These are phyloP conservation scores for Trametes meyenii DNA, from an alignment of 768 basidiomycete genomes.

Conservation along the genomic window DNA sequence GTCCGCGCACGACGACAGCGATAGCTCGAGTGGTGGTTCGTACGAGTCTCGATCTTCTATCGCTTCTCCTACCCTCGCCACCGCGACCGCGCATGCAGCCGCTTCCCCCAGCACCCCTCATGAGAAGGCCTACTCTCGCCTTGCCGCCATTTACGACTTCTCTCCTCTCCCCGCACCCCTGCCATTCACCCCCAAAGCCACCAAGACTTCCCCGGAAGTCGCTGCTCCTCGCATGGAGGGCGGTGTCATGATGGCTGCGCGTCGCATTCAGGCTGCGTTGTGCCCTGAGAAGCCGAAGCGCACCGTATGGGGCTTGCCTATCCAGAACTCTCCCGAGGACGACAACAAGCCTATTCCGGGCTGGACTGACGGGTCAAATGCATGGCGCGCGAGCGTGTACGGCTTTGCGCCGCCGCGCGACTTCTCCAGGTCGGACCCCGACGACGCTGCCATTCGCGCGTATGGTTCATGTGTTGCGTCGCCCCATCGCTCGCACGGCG, in stretches of 20 bases:
- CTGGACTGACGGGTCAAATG: slow-evolving; percentile 68
- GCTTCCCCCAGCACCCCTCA: slow-evolving; percentile 22
- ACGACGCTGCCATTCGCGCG: slow-evolving; percentile 35
- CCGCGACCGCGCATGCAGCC: slow-evolving; percentile 32
- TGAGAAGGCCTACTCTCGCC: slow-evolving; percentile 40
- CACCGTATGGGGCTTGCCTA: slow-evolving; percentile 34
- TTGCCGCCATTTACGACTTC: slow-evolving; percentile 48
- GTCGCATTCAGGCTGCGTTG: slow-evolving; percentile 52
- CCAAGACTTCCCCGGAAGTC: slow-evolving; percentile 29
- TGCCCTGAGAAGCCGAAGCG: slow-evolving; percentile 43
- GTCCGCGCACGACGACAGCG: slow-evolving; percentile 43
- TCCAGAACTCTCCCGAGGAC: slow-evolving; percentile 32
- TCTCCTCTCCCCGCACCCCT: slow-evolving; percentile 57
- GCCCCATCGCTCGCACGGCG: slow-evolving; percentile 51
- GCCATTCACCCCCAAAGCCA: slow-evolving; percentile 38
- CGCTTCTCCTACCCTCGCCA: slow-evolving; percentile 39
- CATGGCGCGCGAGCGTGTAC: slow-evolving; percentile 71
- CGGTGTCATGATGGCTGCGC: slow-evolving; percentile 73
- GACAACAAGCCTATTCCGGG: slow-evolving; percentile 52
- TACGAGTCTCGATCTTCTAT: slow-evolving; percentile 32
- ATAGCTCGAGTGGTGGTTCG: slow-evolving; percentile 39
- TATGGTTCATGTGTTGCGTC: slow-evolving; percentile 52
- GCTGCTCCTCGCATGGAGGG: slow-evolving; percentile 41
- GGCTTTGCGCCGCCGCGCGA: slow-evolving; percentile 48
- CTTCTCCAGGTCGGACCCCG: slow-evolving; percentile 24